Base-by-base conservation (phyloP, 2,329 filamentous ascomycete genomes). In the Emydomyces testavorans region DNA sequence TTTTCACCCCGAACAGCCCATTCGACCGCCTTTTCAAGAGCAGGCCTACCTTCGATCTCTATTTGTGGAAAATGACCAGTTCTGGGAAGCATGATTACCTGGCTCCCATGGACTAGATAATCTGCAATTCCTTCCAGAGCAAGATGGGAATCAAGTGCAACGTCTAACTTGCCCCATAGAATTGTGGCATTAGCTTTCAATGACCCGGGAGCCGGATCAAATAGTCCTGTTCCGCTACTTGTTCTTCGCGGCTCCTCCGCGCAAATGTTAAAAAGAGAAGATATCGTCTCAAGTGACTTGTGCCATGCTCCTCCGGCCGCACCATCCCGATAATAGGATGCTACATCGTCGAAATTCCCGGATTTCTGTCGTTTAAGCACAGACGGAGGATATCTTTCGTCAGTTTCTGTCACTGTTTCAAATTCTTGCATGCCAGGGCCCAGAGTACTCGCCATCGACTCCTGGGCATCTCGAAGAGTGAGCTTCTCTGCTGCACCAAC, bases 41-140 rank as follows among this genome's bases (percentile, higher is more conserved):
- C 71, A 15, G 57, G 57, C 5, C 64, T 60, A 23, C 68, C 69
- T 40, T 68, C 61, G 38, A 60, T 57, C 56, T 78, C 74, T 35
- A 74, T 53, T 2, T 74, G 70, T 11, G 70, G 69, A 66, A 75
- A 79, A 59, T 80, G 77, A 0, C 72, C 75, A 8, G 68, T 69
- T 6, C 63, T 58, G 2, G 72, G 68, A 6, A 79, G 57, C 34
- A 72, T 53, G 15, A 76, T 59, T 3, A 77, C 65, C 54, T 77
- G 71, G 48, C 73, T 76, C 18, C 66, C 65, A 49, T 59, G 63
- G 13, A 64, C 62, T 15, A 78, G 64, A 52, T 73, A 77, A 45
- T 75, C 72, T 1, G 65, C 64, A 20, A 78, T 68, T 0, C 75
- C 75, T 45, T 76, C 71, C 21, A 79, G 58, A 21, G 66, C 70